Percentiles rank a stretch among this genome's conserved stretches.
Conservation (phyloP, 2,329 filamentous ascomycete species). For the Cryphonectria carpinicola region DNA sequence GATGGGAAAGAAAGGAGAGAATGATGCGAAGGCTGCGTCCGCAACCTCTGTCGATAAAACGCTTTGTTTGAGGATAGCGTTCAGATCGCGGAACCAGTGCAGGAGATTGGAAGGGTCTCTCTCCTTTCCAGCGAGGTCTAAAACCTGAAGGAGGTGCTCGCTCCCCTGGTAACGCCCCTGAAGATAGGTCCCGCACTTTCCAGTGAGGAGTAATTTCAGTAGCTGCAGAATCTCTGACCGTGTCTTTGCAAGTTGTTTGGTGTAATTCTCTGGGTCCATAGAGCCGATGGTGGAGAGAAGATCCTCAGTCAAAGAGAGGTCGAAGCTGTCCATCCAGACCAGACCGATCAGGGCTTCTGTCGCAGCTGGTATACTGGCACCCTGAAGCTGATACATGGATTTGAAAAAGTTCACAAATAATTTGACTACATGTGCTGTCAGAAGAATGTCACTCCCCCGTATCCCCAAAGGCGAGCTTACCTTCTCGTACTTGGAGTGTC, state of each 20-base stretch:
- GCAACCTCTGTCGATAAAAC: constrained; percentile 49
- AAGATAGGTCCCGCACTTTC: constrained; percentile 26
- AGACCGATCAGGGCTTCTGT: constrained; percentile 25
- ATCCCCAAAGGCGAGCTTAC: neutral
- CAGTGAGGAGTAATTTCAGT: neutral
- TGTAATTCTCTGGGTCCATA: constrained; percentile 19
- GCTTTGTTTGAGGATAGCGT: constrained; percentile 50
- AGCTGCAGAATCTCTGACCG: constrained; percentile 23
- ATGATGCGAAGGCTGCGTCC: constrained; percentile 56
- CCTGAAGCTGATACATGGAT: constrained; percentile 27
- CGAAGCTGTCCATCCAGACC: constrained; percentile 22
- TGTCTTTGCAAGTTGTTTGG: constrained; percentile 27
- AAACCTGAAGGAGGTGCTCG: constrained; percentile 42
- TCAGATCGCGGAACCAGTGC: constrained; percentile 59
- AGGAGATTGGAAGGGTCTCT: constrained; percentile 61
- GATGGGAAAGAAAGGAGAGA: constrained; percentile 65
- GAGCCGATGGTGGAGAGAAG: constrained; percentile 18
- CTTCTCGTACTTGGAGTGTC: constrained; percentile 1
- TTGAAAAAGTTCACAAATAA: constrained; percentile 16
- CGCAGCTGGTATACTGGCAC: constrained; percentile 21
- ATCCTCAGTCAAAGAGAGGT: constrained; percentile 19
- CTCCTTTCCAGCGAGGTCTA: constrained; percentile 48
- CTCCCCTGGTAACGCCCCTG: constrained; percentile 20
- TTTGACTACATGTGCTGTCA: constrained; percentile 17
- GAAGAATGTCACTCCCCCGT: neutral